phyloP scores from a whole-genome alignment of 2,329 filamentous ascomycete genomes.

The Basipetospora sp. region DNA sequence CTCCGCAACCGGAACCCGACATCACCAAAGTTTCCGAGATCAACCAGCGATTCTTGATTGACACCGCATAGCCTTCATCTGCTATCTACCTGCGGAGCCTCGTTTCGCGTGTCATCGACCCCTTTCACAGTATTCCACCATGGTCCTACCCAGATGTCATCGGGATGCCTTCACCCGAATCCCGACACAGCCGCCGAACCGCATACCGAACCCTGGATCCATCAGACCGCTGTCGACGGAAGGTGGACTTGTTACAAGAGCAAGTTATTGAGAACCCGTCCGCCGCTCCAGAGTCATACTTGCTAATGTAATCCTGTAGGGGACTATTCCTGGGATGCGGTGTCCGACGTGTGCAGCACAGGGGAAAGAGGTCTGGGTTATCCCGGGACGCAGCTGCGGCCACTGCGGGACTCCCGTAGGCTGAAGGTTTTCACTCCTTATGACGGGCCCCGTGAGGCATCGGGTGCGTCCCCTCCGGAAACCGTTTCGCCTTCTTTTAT shows the following conservation, averaged over 20 bases:
- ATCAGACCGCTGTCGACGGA: too few relatives aligned
- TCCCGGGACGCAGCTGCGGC: slow-evolving; percentile 35
- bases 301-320: slow-evolving; percentile 5
- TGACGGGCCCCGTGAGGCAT: not conserved
- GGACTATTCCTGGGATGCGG: slow-evolving; percentile 31
- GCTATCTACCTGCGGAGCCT: too few relatives aligned
- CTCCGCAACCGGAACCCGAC: too few relatives aligned
- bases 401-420: slow-evolving; percentile 33
- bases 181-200: not conserved
- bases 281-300: too few relatives aligned
- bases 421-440: slow-evolving; percentile 8
- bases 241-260: too few relatives aligned
- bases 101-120: too few relatives aligned
- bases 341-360: slow-evolving; percentile 35
- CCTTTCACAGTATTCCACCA: not conserved
- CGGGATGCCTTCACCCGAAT: not conserved
- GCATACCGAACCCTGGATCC: not conserved
- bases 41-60: too few relatives aligned
- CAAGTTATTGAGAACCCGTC: too few relatives aligned
- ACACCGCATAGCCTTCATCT: too few relatives aligned
- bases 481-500: too few relatives aligned
- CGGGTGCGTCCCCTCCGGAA: not conserved
- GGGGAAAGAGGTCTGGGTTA: slow-evolving; percentile 41
- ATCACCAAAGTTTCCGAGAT: too few relatives aligned
- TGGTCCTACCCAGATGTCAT: not conserved